Evolutionary conservation across 2,329 filamentous ascomycete species (phyloP), one percentile per base, ranked within the genome.

Genomic region (Dothideomycetes sp.): DNA sequence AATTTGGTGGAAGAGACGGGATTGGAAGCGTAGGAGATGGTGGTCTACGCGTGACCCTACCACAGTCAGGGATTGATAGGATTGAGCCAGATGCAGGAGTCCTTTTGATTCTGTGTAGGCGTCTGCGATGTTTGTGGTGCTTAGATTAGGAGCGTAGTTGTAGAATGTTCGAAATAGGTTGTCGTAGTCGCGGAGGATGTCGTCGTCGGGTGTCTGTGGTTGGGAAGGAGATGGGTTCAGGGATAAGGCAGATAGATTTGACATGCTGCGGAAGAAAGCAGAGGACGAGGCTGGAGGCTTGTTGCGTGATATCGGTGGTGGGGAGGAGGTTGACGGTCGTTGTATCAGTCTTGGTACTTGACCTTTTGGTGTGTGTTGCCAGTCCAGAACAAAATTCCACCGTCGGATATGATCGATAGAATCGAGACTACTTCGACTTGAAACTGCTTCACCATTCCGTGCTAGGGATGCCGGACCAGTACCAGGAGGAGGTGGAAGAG

Each of bases 111-210:
- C 86, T 30, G 91, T 80, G 57, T 95, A 95, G 17, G 88, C 87
- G 46, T 87, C 82, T 40, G 87, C 86, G 49, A 96, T 94, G 59
- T 91, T 94, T 59, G 91, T 73, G 18, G 76, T 74, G 62, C 94
- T 88, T 22, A 96, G 73, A 0, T 78, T 57, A 0, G 89, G 89
- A 0, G 86, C 69, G 59, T 93, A 84, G 61, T 95, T 94, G 70
- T 96, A 96, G 68, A 95, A 94, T 47, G 91, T 82, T 53, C 88
- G 84, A 60, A 96, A 93, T 16, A 96, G 73, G 59, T 95, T 95
- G 59, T 94, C 87, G 62, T 96, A 95, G 64, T 95, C 85, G 51
- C 85, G 84, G 33, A 95, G 71, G 16, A 87, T 73, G 49, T 93
- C 84, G 53, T 84, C 71, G 30, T 69, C 64, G 13, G 68, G 69